Base-by-base conservation (phyloP, 306 rosid species). In the Oxytropis ochrocephala region DNA sequence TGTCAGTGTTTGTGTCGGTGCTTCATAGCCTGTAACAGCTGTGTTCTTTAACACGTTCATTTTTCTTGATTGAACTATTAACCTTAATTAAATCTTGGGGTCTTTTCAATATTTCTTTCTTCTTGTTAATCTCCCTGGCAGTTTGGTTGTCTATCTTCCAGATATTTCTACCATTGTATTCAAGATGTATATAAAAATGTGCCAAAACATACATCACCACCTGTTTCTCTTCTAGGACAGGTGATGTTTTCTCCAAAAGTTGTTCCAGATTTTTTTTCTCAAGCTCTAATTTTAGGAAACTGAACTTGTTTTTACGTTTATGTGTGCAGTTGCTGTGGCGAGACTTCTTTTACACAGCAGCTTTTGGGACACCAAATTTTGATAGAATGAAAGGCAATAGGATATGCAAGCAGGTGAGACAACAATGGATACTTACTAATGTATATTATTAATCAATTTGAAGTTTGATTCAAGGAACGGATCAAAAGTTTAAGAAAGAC, bases 101-200 rank as follows among this genome's bases (percentile, higher is more conserved):
- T 44, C 16, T 11, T 53, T 39, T 27, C 17, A 7, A 16, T 36
- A 42, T 50, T 35, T 65, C 35, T 24, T 65, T 29, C 59, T 30
- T 27, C 30, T 78, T 80, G 35, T 60, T 72, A 32, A 57, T 52
- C 43, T 74, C 56, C 76, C 72, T 72, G 79, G 86, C 87, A 93
- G 97, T 93, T 93, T 76, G 98, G 98, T 64, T 93, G 95, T 80
- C 89, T 93, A 43, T 93, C 98, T 73, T 86, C 96, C 49, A 85
- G 96, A 77, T 88, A 90, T 85, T 93, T 93, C 79, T 93, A 93
- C 81, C 85, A 70, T 70, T 68, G 89, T 60, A 78, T 93, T 79
- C 91, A 86, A 72, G 90, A 86, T 64, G 69, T 84, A 16, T 88
- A 85, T 72, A 85, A 72, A 75, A 85, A 67, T 59, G 82, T 74